These are phyloP conservation scores for Malania oleifera DNA, from an alignment of 164 flowering plant species.

Conservation along the genomic window DNA sequence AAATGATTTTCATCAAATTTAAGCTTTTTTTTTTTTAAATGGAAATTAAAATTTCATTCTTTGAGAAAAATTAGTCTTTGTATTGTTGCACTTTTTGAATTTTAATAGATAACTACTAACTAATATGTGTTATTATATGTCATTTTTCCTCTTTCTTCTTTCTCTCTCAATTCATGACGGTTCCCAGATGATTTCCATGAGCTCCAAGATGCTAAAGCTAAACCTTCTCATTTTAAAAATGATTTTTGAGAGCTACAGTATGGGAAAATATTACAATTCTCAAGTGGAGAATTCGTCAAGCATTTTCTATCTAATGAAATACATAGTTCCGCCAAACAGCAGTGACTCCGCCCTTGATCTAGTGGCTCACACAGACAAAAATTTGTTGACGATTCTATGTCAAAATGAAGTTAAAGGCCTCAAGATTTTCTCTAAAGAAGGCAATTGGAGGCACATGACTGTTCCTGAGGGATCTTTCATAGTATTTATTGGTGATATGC, in stretches of 20 bases:
- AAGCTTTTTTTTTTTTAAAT: too few species aligned
- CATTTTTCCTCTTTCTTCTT: too few species aligned
- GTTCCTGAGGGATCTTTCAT: conserved; percentile 19
- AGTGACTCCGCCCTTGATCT: conserved; percentile 22
- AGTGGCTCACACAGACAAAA: conserved; percentile 32
- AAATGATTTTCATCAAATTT: too few species aligned
- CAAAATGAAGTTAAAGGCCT: conserved; percentile 38
- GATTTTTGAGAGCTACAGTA: conserved; percentile 23
- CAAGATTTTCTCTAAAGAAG: conserved; percentile 30
- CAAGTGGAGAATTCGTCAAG: conserved; percentile 10
- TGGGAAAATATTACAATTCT: conserved; percentile 8
- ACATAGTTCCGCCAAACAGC: conserved; percentile 18
- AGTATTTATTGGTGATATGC: conserved; percentile 35
- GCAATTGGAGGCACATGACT: conserved; percentile 26
- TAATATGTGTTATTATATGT: too few species aligned
- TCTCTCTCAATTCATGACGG: too few species aligned
- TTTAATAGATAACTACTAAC: too few species aligned
- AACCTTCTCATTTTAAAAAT: conserved; percentile 17
- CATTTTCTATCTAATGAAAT: conserved; percentile 39
- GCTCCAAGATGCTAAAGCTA: conserved; percentile 32
- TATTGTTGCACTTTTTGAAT: too few species aligned
- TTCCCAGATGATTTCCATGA: too few species aligned
- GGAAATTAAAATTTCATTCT: too few species aligned
- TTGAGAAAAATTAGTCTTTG: too few species aligned
- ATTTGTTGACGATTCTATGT: conserved; percentile 17